Evolutionary conservation across 2,329 filamentous ascomycete genomes (phyloP), one percentile per base, ranked within the genome.

Genomic region (Colletotrichum chrysophilum): DNA sequence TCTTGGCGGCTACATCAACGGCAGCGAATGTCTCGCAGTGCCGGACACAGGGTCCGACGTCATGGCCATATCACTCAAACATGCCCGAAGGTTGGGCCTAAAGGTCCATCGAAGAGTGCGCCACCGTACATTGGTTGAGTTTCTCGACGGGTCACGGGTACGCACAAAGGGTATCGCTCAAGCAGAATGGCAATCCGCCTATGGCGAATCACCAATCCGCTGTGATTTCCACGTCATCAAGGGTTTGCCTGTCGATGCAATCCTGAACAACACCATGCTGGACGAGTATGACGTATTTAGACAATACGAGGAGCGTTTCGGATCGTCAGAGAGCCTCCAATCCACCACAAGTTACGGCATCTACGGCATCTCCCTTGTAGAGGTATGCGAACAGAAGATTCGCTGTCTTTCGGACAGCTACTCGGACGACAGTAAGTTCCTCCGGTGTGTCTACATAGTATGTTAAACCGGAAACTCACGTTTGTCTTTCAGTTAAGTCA

Each of bases 11-110:
- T 18, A 38, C 16, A 16, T 38, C 4, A 18, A 38, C 36, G 36
- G 36, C 36, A 16, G 36, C 3, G 36, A 38, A 4, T 38, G 36
- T 4, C 16, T 38, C 3, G 36, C 36, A 9, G 36, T 38, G 1
- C 36, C 36, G 1, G 36, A 38, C 16, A 38, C 36, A 1, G 36
- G 36, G 0, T 38, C 36, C 0, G 36, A 38, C 2, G 4, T 38
- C 1, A 38, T 38, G 36, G 36, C 8, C 7, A 38, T 38, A 9
- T 38, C 36, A 6, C 16, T 43, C 16, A 10, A 43, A 4, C 18
- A 12, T 12, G 38, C 38, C 4, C 18, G 18, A 0, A 4, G 7
- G 0, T 5, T n/a, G 4, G 16, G 38, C 1, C 18, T 43, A 0
- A 43, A 43, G 3, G 14, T 36, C 12, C n/a, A n/a, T n/a, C n/a